Evolutionary conservation across 2,329 filamentous ascomycete species (phyloP), one percentile per base, ranked within the genome.

Genomic region (Sodiomyces alkalinus): DNA sequence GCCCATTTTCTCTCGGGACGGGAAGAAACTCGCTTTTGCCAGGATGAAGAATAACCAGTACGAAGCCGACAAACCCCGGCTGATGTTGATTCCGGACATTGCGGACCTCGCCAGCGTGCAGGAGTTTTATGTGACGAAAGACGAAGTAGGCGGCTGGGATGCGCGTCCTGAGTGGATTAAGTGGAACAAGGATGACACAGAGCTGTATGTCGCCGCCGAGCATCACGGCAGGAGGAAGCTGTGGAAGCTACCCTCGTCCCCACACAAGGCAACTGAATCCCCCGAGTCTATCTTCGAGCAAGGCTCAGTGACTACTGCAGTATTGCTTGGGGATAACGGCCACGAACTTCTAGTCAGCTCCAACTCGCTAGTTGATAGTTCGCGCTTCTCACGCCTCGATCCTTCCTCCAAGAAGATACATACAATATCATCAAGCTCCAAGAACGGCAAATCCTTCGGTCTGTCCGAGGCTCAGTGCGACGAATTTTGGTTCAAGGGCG

Each of bases 11-110:
- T 86, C 81, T 3, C 71, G 72, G 4, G 65, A 78, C 42, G 80
- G 81, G 7, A 68, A 62, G 19, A 66, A 68, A 34, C 58, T 87
- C 16, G 81, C 72, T 2, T 93, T 92, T 47, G 62, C 81, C 17
- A 72, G 80, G 35, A 92, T 92, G 85, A 66, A 68, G 37, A 66
- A 66, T 31, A 62, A 70, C 28, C 72, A 77, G 33, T 92, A 93
- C 47, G 85, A 94, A 51, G 70, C 77, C 11, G 83, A 93, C 55
- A 79, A 79, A 48, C 66, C 76, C 24, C 66, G 74, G 24, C 55
- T 83, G 4, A 53, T 85, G 36, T 53, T 82, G 3, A 49, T 81
- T 6, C 64, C 69, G 2, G 64, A 81, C 39, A 55, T 80, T 27
- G 49, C 48, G 10, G 62, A 74, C 34, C 52, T 73, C 7, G 56